These are phyloP conservation scores for Suillus ampliporus DNA, from an alignment of 768 basidiomycete species.

Conservation along the genomic window DNA sequence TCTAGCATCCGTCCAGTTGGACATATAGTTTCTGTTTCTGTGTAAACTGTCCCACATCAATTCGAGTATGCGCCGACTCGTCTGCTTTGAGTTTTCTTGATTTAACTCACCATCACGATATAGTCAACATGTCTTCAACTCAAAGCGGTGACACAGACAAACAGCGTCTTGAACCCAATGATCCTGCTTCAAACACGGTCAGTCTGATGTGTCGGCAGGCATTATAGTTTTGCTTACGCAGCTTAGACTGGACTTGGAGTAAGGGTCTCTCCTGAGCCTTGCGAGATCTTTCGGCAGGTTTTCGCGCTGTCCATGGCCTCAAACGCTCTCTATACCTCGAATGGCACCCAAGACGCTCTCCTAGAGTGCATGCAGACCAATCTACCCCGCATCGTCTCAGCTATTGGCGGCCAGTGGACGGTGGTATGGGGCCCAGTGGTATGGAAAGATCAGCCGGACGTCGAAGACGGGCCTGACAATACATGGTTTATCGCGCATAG, in stretches of 20 bases:
- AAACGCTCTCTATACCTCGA: slow-evolving; percentile 5
- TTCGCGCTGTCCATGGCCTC: slow-evolving; percentile 16
- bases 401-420: slow-evolving; percentile 9
- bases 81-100: not conserved
- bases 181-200: not conserved
- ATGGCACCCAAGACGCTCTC: slow-evolving; percentile 7
- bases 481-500: slow-evolving; percentile 22
- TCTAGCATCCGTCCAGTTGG: too few relatives aligned
- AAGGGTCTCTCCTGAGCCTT: not conserved
- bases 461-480: slow-evolving; percentile 16
- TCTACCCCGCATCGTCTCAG: not conserved
- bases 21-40: not conserved
- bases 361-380: not conserved
- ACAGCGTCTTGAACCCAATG: not conserved
- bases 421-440: slow-evolving; percentile 22
- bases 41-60: not conserved
- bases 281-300: slow-evolving; percentile 24
- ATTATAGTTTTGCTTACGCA: not conserved
- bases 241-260: not conserved
- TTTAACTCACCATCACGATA: not conserved
- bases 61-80: not conserved
- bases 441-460: slow-evolving; percentile 19
- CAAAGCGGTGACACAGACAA: not conserved
- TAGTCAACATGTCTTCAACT: not conserved
- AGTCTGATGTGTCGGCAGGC: not conserved